phyloP scores from a whole-genome alignment of 306 rosid genomes.

The peach (Prunus persica) region Prunus_persica_NCBIv2 NC_034009.1:44646001-44646500 shows the following conservation, averaged over 20 bases:
- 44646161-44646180: neutral
- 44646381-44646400: slow-evolving; percentile 5
- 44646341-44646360: slow-evolving; percentile 29
- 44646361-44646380: slow-evolving; percentile 16
- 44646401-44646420: slow-evolving; percentile 1
- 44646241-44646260: slow-evolving; percentile 3
- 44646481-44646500: neutral
- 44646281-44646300: slow-evolving; percentile 9
- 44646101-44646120: slow-evolving; percentile 14
- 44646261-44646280: neutral
- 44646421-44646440: neutral
- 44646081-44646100: neutral
- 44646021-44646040: slow-evolving; percentile 28
- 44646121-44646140: neutral
- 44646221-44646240: neutral
- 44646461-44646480: too few relatives aligned
- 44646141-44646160: neutral
- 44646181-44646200: slow-evolving; percentile 7
- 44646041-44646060: slow-evolving; percentile 5
- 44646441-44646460: too few relatives aligned
- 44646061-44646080: neutral
- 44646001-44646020: slow-evolving; percentile 47
- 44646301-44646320: slow-evolving; percentile 20
- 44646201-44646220: slow-evolving; percentile 18
- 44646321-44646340: neutral